Conservation (phyloP, 2,329 filamentous ascomycete species). For the Paracoccidioides brasiliensis region DNA sequence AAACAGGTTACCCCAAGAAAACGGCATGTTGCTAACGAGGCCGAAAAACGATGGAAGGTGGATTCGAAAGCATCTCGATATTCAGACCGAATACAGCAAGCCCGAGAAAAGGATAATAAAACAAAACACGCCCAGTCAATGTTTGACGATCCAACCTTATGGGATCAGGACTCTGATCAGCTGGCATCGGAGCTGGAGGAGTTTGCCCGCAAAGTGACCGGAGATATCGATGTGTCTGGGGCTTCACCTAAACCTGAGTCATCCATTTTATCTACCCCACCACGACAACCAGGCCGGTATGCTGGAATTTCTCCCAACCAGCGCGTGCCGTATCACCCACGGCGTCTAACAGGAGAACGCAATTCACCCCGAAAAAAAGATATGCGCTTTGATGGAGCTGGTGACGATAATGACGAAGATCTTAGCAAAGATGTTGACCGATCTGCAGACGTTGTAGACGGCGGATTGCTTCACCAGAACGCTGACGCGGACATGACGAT, state of each 20-base stretch:
- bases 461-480: background rate
- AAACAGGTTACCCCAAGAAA: constrained; percentile 18
- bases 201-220: constrained; percentile 31
- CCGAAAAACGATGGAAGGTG: constrained; percentile 27
- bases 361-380: background rate
- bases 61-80: constrained; percentile 15
- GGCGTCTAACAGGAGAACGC: constrained; percentile 15
- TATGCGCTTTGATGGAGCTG: background rate
- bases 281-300: background rate
- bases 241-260: constrained; percentile 2
- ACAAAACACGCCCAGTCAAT: constrained; percentile 23
- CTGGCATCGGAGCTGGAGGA: constrained; percentile 31
- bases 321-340: constrained; percentile 23
- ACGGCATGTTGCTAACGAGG: constrained; percentile 29
- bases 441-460: background rate
- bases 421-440: background rate
- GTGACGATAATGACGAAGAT: background rate
- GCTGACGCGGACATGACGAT: background rate
- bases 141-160: constrained; percentile 24
- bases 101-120: constrained; percentile 3
- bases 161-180: constrained; percentile 31
- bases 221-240: constrained; percentile 9
- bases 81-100: constrained; percentile 3
- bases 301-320: constrained; percentile 13
- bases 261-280: background rate